Conservation (phyloP, 2,329 filamentous ascomycete species). For the Pseudogymnoascus sp. region DNA sequence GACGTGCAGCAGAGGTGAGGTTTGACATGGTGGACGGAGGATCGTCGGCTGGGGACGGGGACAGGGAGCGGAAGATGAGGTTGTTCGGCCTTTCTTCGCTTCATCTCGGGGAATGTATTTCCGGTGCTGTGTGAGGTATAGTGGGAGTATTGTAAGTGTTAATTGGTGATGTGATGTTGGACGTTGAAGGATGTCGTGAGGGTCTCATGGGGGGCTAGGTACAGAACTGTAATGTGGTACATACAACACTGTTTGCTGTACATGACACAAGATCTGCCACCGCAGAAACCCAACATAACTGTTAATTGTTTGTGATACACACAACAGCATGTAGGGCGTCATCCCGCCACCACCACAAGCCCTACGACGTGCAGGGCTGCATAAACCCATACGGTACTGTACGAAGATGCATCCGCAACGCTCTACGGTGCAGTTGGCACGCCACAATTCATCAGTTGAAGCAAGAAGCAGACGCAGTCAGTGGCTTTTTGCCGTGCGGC, state of each 20-base stretch:
- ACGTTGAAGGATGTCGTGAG: background rate
- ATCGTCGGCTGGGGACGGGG: background rate
- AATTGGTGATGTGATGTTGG: background rate
- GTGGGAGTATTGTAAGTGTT: background rate
- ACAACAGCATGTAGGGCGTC: background rate
- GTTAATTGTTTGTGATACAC: constrained; percentile 7
- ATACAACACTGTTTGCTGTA: background rate
- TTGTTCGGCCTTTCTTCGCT: background rate
- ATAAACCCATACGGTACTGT: background rate
- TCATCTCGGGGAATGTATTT: background rate
- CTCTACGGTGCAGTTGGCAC: background rate
- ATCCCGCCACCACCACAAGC: background rate
- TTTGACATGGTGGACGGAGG: background rate
- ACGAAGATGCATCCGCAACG: background rate
- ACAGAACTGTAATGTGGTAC: background rate
- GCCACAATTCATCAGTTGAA: background rate
- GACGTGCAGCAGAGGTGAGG: background rate
- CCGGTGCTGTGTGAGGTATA: background rate
- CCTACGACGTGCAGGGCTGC: constrained; percentile 3
- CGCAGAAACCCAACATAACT: background rate
- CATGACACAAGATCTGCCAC: background rate
- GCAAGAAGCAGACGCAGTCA: background rate
- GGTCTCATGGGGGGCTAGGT: background rate
- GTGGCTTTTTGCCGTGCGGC: background rate
- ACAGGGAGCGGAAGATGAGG: background rate